Evolutionary conservation across 2,329 filamentous ascomycete species (phyloP).

Genomic region (Alternaria infectoria): DNA sequence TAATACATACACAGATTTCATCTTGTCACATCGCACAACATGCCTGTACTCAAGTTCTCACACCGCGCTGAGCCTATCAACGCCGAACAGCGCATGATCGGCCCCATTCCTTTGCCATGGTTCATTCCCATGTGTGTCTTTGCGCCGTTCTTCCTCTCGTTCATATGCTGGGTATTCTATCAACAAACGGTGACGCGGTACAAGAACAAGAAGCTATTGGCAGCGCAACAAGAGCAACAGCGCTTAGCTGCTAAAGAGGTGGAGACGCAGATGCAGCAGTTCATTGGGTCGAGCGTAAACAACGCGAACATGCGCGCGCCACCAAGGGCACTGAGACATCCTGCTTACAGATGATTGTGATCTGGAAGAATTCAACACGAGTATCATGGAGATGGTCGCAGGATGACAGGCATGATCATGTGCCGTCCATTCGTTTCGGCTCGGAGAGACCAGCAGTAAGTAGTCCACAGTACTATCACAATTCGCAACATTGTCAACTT

Average conservation of each 20-base stretch:
- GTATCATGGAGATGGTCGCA: too few relatives aligned
- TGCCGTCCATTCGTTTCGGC: background rate
- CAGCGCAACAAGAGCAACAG: background rate
- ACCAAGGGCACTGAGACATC: background rate
- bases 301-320: background rate
- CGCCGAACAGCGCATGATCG: slow-evolving; percentile 3
- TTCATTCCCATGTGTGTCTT: slow-evolving; percentile 16
- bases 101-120: slow-evolving; percentile 8
- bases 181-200: background rate
- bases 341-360: background rate
- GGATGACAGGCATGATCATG: background rate
- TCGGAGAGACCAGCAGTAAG: background rate
- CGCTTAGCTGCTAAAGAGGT: background rate
- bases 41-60: background rate
- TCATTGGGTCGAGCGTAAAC: background rate
- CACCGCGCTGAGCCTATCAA: background rate
- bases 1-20: too few relatives aligned
- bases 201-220: background rate
- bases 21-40: background rate
- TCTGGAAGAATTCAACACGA: background rate
- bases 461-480: background rate
- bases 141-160: slow-evolving; percentile 6
- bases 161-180: slow-evolving; percentile 6
- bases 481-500: background rate
- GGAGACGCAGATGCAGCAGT: slow-evolving; percentile 7